Percentiles rank a stretch among this genome's conserved stretches.
These are phyloP conservation scores for Trichoderma orchidacearum DNA, from an alignment of 495 filamentous ascomycete genomes.

Conservation along the genomic window DNA sequence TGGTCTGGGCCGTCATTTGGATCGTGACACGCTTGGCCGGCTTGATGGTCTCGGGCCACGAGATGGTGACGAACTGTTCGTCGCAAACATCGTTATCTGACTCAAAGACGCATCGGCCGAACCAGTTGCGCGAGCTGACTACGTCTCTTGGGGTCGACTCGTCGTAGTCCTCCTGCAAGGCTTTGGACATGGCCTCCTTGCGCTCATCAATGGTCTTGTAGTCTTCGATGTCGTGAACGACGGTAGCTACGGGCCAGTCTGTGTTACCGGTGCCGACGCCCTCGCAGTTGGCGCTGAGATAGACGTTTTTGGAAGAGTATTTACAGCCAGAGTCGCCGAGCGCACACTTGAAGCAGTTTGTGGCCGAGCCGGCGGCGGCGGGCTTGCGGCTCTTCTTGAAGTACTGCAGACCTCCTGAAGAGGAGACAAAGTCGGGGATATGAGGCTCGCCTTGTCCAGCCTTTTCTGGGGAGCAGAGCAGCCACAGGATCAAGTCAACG, in stretches of 20 bases:
- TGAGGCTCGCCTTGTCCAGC: conserved; percentile 34
- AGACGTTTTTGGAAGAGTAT: conserved; percentile 75
- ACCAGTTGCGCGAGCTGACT: conserved; percentile 60
- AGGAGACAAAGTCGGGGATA: conserved; percentile 58
- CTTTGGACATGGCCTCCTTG: conserved; percentile 26
- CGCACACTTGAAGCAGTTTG: conserved; percentile 74
- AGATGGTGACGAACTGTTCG: conserved; percentile 76
- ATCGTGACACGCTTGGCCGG: conserved; percentile 75
- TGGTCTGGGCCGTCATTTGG: conserved; percentile 88
- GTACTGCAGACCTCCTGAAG: conserved; percentile 57
- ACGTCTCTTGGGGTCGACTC: conserved; percentile 29
- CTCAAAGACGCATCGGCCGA: conserved; percentile 89
- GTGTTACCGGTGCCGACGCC: conserved; percentile 41
- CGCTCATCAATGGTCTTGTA: conserved; percentile 27
- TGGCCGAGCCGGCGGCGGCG: conserved; percentile 52
- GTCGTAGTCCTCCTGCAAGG: conserved; percentile 58
- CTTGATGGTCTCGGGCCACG: conserved; percentile 59
- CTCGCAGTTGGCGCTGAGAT: conserved; percentile 36
- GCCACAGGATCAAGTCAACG: conserved; percentile 83
- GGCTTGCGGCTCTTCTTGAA: conserved; percentile 69
- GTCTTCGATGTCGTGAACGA: conserved; percentile 84
- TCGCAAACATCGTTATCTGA: conserved; percentile 84
- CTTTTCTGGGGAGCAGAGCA: conserved; percentile 52
- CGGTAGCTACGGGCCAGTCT: conserved; percentile 76
- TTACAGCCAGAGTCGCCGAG: conserved; percentile 56